These are phyloP conservation scores for Penicillium paneum DNA, from an alignment of 2,329 filamentous ascomycete genomes.

Conservation along the genomic window DNA sequence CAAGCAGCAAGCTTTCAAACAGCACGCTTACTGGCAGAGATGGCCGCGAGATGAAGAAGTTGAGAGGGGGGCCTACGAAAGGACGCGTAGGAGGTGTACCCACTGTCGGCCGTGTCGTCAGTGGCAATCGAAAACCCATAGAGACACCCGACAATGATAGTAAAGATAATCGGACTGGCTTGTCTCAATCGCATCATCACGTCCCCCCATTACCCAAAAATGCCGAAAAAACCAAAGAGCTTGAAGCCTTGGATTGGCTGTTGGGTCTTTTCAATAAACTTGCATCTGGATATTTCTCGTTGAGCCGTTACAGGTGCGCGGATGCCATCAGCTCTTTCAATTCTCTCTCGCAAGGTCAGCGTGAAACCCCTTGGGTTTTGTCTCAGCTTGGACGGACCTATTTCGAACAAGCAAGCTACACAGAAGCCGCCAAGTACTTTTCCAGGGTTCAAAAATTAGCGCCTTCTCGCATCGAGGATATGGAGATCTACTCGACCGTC, in stretches of 20 bases:
- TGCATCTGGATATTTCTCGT: conserved; percentile 72
- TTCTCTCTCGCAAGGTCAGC: conserved; percentile 68
- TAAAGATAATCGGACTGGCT: conserved; percentile 53
- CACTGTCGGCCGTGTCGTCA: conserved; percentile 80
- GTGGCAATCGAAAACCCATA: conserved; percentile 76
- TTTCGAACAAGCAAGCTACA: conserved; percentile 85
- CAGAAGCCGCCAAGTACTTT: conserved; percentile 84
- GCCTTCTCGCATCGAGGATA: conserved; percentile 82
- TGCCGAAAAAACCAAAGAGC: conserved; percentile 60
- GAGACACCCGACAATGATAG: conserved; percentile 64
- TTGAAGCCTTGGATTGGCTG: conserved; percentile 73
- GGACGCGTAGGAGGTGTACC: conserved; percentile 63
- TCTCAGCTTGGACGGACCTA: conserved; percentile 86
- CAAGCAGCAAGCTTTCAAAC: conserved; percentile 60
- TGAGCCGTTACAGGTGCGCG: conserved; percentile 74
- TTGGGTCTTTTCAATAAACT: conserved; percentile 79
- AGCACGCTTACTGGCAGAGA: conserved; percentile 59
- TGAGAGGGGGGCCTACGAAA: conserved; percentile 70
- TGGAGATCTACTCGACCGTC: conserved; percentile 98
- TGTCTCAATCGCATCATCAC: conserved; percentile 29
- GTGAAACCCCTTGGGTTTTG: conserved; percentile 90
- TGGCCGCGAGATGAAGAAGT: conserved; percentile 76
- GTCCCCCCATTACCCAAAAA: conserved; percentile 30
- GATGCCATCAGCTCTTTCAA: conserved; percentile 73
- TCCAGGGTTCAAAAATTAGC: conserved; percentile 72